Base-by-base conservation (phyloP, 2,329 filamentous ascomycete genomes). In the Pseudonectria foliicola region DNA sequence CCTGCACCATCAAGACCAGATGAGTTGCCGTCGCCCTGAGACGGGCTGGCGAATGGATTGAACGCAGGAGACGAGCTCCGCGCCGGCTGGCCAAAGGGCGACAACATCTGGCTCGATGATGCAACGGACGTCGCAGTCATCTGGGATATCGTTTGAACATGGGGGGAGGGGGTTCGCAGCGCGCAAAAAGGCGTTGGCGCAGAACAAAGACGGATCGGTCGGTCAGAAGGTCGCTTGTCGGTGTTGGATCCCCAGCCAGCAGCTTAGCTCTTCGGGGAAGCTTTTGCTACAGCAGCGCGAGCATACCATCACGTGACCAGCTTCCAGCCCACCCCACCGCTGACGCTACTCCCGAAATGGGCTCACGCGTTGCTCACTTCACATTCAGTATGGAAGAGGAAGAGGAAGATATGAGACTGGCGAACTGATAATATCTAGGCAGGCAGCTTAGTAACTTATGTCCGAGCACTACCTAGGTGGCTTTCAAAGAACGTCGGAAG, bases 81-180 rank as follows among this genome's bases (percentile, higher is more conserved):
- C 55, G 58, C 55, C 48, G 57, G 50, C 46, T 57, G 55, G 45
- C 54, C 51, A 39, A 61, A 55, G 35, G 56, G 44, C 39, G 60
- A 57, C 53, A 59, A 57, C 61, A 64, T 64, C 49, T 55, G 52
- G 49, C 44, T 54, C 48, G 59, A 61, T 56, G 59, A 59, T 60
- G 61, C 61, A 61, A 62, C 59, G 40, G 42, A 43, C 47, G 60
- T 62, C 57, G 60, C 61, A 58, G 50, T 56, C 60, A 62, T 53
- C 57, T 48, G 47, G 38, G 41, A 36, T 44, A 40, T 52, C 42
- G 52, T 51, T 52, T 51, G 50, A 44, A 50, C 60, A 64, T 64
- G 50, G 46, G 43, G 50, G 48, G 43, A 42, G 43, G n/a, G n/a
- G 23, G 42, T 27, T 43, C 34, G 24, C 29, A 45, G 39, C 31